Conservation (phyloP, 768 basidiomycete genomes). For the Phaeotremella fagi region DNA sequence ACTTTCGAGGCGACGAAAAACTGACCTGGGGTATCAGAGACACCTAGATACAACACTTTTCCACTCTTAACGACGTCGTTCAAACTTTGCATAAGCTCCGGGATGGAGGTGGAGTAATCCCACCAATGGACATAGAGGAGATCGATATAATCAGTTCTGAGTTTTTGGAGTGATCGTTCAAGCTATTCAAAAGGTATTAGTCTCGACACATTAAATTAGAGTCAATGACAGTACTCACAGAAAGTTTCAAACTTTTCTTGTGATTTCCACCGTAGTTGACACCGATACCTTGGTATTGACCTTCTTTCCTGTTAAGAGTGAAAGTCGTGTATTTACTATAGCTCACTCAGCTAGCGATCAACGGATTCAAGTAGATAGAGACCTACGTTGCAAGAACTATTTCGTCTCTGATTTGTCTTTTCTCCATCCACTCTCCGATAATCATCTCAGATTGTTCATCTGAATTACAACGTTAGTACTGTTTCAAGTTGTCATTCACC, state of each 20-base stretch:
- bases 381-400: constrained; percentile 53
- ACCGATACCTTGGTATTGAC: constrained; percentile 17
- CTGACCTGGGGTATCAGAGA: constrained; percentile 38
- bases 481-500: neutral
- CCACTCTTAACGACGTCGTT: constrained; percentile 55
- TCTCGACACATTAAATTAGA: neutral
- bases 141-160: constrained; percentile 37
- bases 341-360: neutral
- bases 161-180: constrained; percentile 30
- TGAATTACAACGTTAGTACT: constrained; percentile 47
- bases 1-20: neutral
- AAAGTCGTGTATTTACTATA: constrained; percentile 26
- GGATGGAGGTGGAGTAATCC: constrained; percentile 56
- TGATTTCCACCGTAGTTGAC: constrained; percentile 55
- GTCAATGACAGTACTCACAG: constrained; percentile 24
- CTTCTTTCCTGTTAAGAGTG: constrained; percentile 20
- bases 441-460: constrained; percentile 58
- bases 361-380: neutral
- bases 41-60: constrained; percentile 49
- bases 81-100: constrained; percentile 58
- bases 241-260: constrained; percentile 52
- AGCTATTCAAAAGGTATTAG: constrained; percentile 3
- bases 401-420: constrained; percentile 52
- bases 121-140: constrained; percentile 46
- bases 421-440: constrained; percentile 55